Base-by-base conservation (phyloP, 352 stramenopile species). In the Phytophthora lateralis region DNA sequence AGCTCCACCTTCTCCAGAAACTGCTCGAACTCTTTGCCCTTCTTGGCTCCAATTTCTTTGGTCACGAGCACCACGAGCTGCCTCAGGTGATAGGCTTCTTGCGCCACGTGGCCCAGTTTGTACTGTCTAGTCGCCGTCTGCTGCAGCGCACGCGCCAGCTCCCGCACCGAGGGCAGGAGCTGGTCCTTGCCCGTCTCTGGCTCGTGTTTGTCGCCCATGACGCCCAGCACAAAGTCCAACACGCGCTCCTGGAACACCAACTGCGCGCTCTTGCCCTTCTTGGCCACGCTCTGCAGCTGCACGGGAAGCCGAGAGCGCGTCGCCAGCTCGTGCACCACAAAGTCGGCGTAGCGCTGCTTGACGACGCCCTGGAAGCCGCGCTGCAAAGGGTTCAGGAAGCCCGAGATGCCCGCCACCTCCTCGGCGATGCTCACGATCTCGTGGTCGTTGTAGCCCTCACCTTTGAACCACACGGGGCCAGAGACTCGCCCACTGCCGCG, bases 281-380 rank as follows among this genome's bases (percentile, higher is more conserved):
- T 76, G 15, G 65, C 70, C 29, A 82, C 60, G 15, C 21, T 73
- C 30, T 60, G 49, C 34, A 87, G 65, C 57, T 50, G 48, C n/a
- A 87, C 73, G 2, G 58, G 70, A 58, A 71, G 39, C 3, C 63
- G 57, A 1, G 45, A 62, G 20, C 29, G 56, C 20, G 24, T 41
- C 3, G 63, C 32, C 21, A 95, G 55, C 61, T 96, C 88, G 46
- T 89, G 85, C 45, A 96, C 88, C 47, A 96, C 65, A 63, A 94
- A 96, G 54, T 96, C 88, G 24, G 78, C 89, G 67, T 80, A 96
- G 17, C 87, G 76, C 66, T 93, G 81, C 73, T 96, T 95, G 18
- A 95, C 53, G 50, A 89, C 63, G 9, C 86, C 85, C 14, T 70
- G 61, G 56, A 95, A 94, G 27, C 86, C 82, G 0, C 39, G 32